phyloP scores from a whole-genome alignment of 176 grass and related monocot species.

The Canna indica region DNA sequence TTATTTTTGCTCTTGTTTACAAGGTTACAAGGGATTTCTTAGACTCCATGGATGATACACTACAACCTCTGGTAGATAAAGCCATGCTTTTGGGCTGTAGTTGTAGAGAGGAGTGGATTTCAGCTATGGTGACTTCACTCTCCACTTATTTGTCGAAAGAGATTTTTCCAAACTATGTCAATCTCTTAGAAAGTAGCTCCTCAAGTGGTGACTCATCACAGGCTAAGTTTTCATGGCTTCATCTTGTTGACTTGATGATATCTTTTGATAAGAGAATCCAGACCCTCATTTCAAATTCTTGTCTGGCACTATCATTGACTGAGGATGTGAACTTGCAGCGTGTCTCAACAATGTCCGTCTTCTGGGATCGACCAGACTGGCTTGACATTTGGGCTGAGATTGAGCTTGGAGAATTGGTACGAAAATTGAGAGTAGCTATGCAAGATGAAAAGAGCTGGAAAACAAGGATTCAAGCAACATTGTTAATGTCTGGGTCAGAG shows the following conservation, averaged over 20 bases:
- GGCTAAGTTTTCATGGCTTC: conserved; percentile 64
- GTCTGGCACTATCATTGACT: conserved; percentile 49
- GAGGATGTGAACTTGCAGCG: conserved; percentile 77
- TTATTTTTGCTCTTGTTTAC: conserved; percentile 89
- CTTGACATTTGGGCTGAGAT: conserved; percentile 88
- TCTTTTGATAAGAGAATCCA: conserved; percentile 89
- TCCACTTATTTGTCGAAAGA: conserved; percentile 77
- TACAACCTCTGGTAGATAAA: conserved; percentile 88
- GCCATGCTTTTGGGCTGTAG: conserved; percentile 86
- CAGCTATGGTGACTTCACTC: conserved; percentile 56
- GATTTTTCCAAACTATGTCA: conserved; percentile 65
- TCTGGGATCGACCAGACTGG: conserved; percentile 83
- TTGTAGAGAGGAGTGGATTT: conserved; percentile 95
- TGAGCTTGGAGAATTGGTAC: conserved; percentile 50
- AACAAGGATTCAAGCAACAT: conserved; percentile 29
- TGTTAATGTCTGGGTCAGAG: conserved; percentile 50
- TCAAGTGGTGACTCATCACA: conserved; percentile 8
- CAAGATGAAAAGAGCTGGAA: conserved; percentile 67
- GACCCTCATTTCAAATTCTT: conserved; percentile 47
- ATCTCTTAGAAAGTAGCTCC: conserved; percentile 48
- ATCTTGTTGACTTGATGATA: conserved; percentile 84
- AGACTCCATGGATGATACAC: conserved; percentile 81
- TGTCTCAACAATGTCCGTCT: conserved; percentile 59
- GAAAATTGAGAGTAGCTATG: conserved; percentile 55
- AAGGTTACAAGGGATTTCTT: conserved; percentile 81